Percentiles rank a stretch among this genome's conserved stretches.
Conservation (phyloP, 2,329 filamentous ascomycete genomes). For the Penicillium sp. region DNA sequence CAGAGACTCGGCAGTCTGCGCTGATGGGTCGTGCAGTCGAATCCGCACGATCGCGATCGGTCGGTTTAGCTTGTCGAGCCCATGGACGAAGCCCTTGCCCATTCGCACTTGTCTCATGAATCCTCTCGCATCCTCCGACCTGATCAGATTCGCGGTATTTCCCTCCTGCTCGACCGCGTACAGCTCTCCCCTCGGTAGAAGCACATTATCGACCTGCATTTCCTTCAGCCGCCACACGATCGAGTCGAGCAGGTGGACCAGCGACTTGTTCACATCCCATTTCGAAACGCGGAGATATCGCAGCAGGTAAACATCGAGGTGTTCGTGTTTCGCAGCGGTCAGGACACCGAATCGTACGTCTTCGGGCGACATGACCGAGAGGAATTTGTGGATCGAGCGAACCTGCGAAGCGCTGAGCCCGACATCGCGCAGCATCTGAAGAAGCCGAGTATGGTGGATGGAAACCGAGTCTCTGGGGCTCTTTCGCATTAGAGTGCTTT, state of each 20-base stretch:
- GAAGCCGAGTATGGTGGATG: conserved; percentile 7
- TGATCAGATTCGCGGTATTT: conserved; percentile 37
- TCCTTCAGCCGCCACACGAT: conserved; percentile 84
- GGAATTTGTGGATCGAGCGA: conserved; percentile 76
- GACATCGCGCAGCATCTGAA: conserved; percentile 16
- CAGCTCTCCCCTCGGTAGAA: conserved; percentile 75
- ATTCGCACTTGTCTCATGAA: conserved; percentile 80
- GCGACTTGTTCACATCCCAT: conserved; percentile 88
- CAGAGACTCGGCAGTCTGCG: conserved; percentile 78
- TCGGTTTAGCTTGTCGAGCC: conserved; percentile 76
- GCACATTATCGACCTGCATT: conserved; percentile 83
- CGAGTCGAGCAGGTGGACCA: conserved; percentile 87
- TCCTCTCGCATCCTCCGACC: conserved; percentile 70
- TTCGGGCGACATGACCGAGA: conserved; percentile 75
- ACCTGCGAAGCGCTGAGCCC: conserved; percentile 52
- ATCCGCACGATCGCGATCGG: conserved; percentile 84
- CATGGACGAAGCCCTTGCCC: conserved; percentile 89
- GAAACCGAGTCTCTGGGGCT: conserved; percentile 73
- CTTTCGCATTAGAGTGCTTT: conserved; percentile 55
- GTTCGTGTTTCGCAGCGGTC: conserved; percentile 89
- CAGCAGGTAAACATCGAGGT: conserved; percentile 80
- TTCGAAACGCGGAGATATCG: conserved; percentile 81
- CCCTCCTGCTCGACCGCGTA: conserved; percentile 62
- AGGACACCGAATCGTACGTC: conserved; percentile 79
- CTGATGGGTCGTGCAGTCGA: conserved; percentile 77